Conservation (phyloP, 805 yeast genomes). For the Debaryomyces prosopidis region DNA sequence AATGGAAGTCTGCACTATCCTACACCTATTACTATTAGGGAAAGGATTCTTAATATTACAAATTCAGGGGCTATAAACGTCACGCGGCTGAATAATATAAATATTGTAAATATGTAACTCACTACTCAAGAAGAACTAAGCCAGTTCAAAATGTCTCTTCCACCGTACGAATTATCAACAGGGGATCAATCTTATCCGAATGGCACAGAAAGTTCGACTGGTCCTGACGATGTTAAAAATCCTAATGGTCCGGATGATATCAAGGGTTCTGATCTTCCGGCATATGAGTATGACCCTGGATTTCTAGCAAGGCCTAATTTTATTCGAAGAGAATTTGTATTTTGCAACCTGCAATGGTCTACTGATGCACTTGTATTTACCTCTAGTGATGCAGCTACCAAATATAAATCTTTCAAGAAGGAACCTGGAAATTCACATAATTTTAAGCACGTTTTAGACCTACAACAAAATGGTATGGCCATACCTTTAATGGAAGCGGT, state of each 20-base stretch:
- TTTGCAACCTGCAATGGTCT: neutral
- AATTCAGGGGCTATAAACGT: no score
- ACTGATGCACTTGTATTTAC: neutral
- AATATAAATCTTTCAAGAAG: neutral
- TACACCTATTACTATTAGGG: no score
- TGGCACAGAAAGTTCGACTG: neutral
- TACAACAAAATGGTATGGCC: neutral
- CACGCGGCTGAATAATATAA: no score
- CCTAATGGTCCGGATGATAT: neutral
- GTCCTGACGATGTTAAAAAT: neutral
- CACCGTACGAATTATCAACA: neutral
- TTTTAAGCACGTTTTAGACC: neutral
- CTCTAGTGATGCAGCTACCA: neutral
- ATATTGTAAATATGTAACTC: neutral
- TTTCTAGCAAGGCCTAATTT: neutral
- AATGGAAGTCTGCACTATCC: no score
- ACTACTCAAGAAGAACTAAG: neutral
- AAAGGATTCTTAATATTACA: no score
- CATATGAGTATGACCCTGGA: neutral
- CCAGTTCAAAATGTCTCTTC: neutral
- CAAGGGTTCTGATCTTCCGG: neutral
- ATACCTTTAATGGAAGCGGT: neutral
- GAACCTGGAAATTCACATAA: neutral
- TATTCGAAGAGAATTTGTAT: neutral
- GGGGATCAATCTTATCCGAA: neutral